phyloP scores from a whole-genome alignment of 768 basidiomycete species.

The Lentinula sp. region DNA sequence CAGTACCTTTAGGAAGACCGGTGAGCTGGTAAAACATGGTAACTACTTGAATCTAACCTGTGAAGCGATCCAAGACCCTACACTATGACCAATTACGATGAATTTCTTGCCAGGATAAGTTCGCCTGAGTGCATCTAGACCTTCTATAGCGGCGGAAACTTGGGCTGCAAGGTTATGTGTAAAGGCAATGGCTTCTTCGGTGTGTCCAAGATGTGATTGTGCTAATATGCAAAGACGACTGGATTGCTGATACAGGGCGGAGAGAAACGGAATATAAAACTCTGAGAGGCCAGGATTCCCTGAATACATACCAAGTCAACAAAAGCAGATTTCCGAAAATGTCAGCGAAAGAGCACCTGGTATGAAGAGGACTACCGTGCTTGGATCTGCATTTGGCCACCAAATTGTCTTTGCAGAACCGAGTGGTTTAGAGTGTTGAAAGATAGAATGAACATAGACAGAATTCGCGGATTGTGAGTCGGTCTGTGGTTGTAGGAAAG shows the following conservation, averaged over 20 bases:
- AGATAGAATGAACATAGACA: slow-evolving; percentile 24
- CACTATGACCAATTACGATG: slow-evolving; percentile 58
- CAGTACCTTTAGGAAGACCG: slow-evolving; percentile 32
- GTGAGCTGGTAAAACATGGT: not conserved
- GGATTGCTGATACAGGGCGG: slow-evolving; percentile 32
- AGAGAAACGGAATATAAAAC: slow-evolving; percentile 66
- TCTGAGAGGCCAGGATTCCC: slow-evolving; percentile 55
- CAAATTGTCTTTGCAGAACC: slow-evolving; percentile 43
- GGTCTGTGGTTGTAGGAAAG: slow-evolving; percentile 10
- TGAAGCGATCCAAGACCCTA: slow-evolving; percentile 64
- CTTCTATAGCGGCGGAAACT: slow-evolving; percentile 48
- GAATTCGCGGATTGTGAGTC: not conserved
- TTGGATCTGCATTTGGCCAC: slow-evolving; percentile 36
- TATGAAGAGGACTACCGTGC: slow-evolving; percentile 39
- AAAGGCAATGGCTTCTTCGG: slow-evolving; percentile 28
- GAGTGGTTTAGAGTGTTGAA: slow-evolving; percentile 30
- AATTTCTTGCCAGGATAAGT: slow-evolving; percentile 31
- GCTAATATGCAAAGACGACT: slow-evolving; percentile 46
- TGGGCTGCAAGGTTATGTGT: slow-evolving; percentile 23
- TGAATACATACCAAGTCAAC: slow-evolving; percentile 12
- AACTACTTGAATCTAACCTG: slow-evolving; percentile 34
- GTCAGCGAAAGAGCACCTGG: slow-evolving; percentile 28
- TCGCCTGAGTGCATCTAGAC: slow-evolving; percentile 38
- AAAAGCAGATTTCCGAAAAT: not conserved
- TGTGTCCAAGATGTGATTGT: slow-evolving; percentile 63